Conservation (phyloP, 129 eudicot species). For the Helianthus annuus region DNA sequence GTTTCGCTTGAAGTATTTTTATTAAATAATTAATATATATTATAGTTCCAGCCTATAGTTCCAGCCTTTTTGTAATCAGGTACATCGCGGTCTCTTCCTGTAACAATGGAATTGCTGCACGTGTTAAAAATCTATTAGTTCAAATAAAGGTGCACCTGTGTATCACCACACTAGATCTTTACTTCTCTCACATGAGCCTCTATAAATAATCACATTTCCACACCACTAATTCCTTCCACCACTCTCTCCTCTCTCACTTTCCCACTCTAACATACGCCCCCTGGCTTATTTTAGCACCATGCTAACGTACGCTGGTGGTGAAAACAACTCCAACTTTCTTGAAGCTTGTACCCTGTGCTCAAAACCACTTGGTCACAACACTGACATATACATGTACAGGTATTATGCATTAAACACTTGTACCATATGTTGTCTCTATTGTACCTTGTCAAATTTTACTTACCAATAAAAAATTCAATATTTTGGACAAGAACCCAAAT, state of each 20-base stretch:
- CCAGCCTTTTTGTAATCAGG: constrained; percentile 1
- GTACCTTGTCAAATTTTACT: constrained; percentile 20
- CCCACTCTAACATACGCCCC: constrained; percentile 28
- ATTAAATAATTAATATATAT: no score
- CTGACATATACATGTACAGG: constrained; percentile 92
- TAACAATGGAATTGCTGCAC: background rate
- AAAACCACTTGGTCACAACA: constrained; percentile 54
- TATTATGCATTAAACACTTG: constrained; percentile 22
- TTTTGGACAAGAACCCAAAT: background rate
- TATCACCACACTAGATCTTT: constrained; percentile 12
- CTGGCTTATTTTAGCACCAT: constrained; percentile 32
- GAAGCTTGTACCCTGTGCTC: constrained; percentile 75
- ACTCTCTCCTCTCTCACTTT: constrained; percentile 26
- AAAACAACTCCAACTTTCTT: constrained; percentile 63
- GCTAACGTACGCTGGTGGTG: constrained; percentile 48
- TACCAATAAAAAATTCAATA: background rate
- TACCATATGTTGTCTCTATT: constrained; percentile 8
- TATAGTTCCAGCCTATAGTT: no score
- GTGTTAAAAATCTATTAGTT: constrained; percentile 11
- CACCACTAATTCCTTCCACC: constrained; percentile 39
- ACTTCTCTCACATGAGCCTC: background rate
- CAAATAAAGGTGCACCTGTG: constrained; percentile 18
- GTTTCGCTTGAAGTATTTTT: no score
- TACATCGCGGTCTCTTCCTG: constrained; percentile 6
- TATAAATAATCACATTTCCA: constrained; percentile 38